Evolutionary conservation across 1,139 yeast species (phyloP).

Genomic region (Pichia terricola): DNA sequence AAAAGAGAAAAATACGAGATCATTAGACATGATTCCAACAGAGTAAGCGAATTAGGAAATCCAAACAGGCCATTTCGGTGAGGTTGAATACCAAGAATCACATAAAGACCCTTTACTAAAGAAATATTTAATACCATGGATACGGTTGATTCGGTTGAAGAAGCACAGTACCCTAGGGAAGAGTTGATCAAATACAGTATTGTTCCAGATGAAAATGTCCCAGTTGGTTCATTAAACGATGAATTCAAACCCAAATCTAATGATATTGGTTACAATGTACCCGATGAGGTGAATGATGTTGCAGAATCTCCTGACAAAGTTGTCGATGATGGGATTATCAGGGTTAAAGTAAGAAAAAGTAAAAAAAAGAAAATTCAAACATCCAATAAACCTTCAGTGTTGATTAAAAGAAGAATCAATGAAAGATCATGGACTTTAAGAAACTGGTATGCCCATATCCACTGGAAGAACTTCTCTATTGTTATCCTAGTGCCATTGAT

Average conservation of each 20-base stretch:
- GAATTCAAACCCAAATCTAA: background rate
- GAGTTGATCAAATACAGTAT: slow-evolving; percentile 15
- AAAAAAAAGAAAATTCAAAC: slow-evolving; percentile 15
- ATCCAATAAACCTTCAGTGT: slow-evolving; percentile 10
- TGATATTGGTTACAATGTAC: slow-evolving; percentile 3
- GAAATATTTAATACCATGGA: no score
- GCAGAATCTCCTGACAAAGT: no score
- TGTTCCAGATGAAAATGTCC: no score
- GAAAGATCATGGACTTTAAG: slow-evolving; percentile 30
- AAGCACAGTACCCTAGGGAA: slow-evolving; percentile 21
- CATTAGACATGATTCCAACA: no score
- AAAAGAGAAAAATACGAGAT: no score
- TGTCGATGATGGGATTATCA: background rate
- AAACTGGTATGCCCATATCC: slow-evolving; percentile 29
- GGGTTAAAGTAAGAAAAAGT: background rate
- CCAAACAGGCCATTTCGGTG: no score
- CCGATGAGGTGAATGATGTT: no score
- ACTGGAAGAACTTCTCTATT: slow-evolving; percentile 26
- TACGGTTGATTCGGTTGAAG: slow-evolving; percentile 7
- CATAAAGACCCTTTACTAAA: no score
- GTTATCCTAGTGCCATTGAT: slow-evolving; percentile 23
- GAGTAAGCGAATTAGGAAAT: no score
- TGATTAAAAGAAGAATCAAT: slow-evolving; percentile 22
- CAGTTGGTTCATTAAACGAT: slow-evolving; percentile 1
- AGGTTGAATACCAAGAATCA: no score